Conservation (phyloP, 2,329 filamentous ascomycete genomes). For the Coniochaeta sp. region DNA sequence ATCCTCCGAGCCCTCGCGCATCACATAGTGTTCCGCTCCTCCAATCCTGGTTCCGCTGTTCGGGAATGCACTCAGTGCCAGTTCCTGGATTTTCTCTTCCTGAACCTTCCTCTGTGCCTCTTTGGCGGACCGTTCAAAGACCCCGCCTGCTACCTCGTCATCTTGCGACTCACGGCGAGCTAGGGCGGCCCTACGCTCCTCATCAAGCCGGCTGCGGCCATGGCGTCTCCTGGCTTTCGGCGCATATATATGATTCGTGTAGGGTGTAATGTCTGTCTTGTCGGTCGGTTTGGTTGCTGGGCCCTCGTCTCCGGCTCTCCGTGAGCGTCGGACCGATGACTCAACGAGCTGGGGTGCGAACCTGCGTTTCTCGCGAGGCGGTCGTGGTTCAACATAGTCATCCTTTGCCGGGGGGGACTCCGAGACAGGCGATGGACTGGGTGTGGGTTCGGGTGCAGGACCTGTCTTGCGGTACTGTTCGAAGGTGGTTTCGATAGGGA, state of each 20-base stretch:
- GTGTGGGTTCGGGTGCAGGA: conserved; percentile 39
- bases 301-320: conserved; percentile 56
- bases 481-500: conserved; percentile 66
- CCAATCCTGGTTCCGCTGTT: conserved; percentile 63
- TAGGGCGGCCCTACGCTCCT: conserved; percentile 25
- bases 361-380: conserved; percentile 26
- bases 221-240: conserved; percentile 33
- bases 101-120: conserved; percentile 69
- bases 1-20: conserved; percentile 55
- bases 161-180: conserved; percentile 65
- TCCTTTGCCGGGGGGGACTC: conserved; percentile 19
- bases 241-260: conserved; percentile 54
- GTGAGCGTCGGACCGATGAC: conserved; percentile 60
- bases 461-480: conserved; percentile 44
- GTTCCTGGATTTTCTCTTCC: conserved; percentile 71
- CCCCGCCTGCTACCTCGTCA: conserved; percentile 65
- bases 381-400: background rate
- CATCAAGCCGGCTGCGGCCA: conserved; percentile 23
- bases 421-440: conserved; percentile 48
- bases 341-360: conserved; percentile 80
- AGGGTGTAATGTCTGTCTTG: conserved; percentile 65
- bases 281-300: conserved; percentile 57
- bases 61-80: conserved; percentile 68
- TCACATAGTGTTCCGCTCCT: conserved; percentile 63
- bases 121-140: conserved; percentile 72